Evolutionary conservation across 2,329 filamentous ascomycete genomes (phyloP).

Genomic region (Cladobotryum mycophilum): DNA sequence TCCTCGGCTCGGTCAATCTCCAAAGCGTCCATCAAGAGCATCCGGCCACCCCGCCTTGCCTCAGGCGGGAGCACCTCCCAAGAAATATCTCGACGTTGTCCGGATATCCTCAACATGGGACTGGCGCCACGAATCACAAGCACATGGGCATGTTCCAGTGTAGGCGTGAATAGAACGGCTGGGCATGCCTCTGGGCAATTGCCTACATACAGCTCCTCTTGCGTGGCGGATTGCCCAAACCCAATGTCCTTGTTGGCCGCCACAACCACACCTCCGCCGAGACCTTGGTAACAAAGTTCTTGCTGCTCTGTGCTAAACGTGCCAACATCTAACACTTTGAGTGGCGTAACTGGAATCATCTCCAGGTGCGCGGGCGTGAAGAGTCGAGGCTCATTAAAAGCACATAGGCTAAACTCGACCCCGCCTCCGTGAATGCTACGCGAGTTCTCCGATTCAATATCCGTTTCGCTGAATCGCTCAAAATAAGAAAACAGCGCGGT

Average conservation of each 20-base stretch:
- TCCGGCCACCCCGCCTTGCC: conserved; percentile 19
- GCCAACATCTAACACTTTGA: conserved; percentile 15
- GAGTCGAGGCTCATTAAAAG: background rate
- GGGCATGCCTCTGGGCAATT: conserved; percentile 29
- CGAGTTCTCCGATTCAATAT: conserved; percentile 2
- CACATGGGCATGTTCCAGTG: conserved; percentile 19
- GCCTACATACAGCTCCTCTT: conserved; percentile 30
- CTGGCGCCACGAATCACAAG: conserved; percentile 23
- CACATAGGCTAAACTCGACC: conserved; percentile 20
- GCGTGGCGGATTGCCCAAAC: conserved; percentile 31
- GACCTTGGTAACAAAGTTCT: conserved; percentile 18
- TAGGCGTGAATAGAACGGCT: conserved; percentile 28
- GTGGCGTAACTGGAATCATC: conserved; percentile 6
- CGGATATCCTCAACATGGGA: conserved; percentile 24
- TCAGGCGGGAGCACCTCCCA: conserved; percentile 14
- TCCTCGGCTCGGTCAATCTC: conserved; percentile 26
- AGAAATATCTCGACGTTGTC: conserved; percentile 23
- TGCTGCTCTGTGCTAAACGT: conserved; percentile 21
- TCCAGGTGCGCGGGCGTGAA: background rate
- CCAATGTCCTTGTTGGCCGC: conserved; percentile 29
- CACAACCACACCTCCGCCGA: conserved; percentile 23
- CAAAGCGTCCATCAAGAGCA: conserved; percentile 32
- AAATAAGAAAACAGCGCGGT: conserved; percentile 25
- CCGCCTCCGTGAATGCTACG: background rate
- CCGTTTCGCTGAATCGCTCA: conserved; percentile 10